Percentiles rank a stretch among this genome's conserved stretches.
phyloP scores from a whole-genome alignment of 495 filamentous ascomycete species.

The Terfezia boudieri region DNA sequence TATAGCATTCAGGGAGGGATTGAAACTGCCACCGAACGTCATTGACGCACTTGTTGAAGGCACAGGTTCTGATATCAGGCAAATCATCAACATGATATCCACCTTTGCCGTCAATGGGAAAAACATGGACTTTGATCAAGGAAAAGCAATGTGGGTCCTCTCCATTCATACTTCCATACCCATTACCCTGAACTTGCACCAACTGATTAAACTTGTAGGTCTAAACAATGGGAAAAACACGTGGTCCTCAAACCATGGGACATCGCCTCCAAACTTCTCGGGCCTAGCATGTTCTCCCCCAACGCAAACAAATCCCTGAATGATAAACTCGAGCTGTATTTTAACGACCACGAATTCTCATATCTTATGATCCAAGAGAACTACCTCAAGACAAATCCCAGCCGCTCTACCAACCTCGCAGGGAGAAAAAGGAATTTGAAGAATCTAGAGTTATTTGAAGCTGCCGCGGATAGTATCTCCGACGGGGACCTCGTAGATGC shows the following conservation, averaged over 20 bases:
- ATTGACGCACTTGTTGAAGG: conserved; percentile 90
- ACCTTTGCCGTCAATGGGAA: conserved; percentile 39
- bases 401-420: conserved; percentile 30
- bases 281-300: conserved; percentile 59
- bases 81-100: conserved; percentile 96
- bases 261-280: conserved; percentile 79
- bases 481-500: conserved; percentile 91
- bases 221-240: conserved; percentile 95
- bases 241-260: conserved; percentile 95
- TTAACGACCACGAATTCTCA: conserved; percentile 96
- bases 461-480: conserved; percentile 83
- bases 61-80: conserved; percentile 81
- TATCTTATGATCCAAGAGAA: conserved; percentile 97
- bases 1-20: conserved; percentile 73
- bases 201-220: not conserved
- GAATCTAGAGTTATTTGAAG: conserved; percentile 56
- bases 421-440: conserved; percentile 54
- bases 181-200: conserved; percentile 1
- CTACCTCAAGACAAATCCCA: conserved; percentile 64
- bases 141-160: conserved; percentile 49
- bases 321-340: conserved; percentile 96
- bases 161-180: not conserved
- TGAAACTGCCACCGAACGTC: conserved; percentile 70
- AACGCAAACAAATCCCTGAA: conserved; percentile 68
- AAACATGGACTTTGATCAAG: conserved; percentile 55